Evolutionary conservation across 495 filamentous ascomycete genomes (phyloP).

Genomic region (Peziza echinospora): DNA sequence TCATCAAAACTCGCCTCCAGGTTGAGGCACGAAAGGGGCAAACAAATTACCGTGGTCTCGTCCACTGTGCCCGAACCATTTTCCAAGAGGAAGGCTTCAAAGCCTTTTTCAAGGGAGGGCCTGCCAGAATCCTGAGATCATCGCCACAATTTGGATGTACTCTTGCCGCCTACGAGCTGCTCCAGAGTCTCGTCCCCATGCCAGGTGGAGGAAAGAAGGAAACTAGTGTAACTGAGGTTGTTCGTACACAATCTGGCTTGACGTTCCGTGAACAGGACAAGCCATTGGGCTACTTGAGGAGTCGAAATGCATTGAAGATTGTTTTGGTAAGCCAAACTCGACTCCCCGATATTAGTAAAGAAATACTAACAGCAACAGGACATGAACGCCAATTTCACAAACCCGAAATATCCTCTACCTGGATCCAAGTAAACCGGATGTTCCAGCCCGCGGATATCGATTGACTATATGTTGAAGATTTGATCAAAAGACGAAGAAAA

Average conservation of each 20-base stretch:
- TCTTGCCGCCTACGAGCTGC: slow-evolving; percentile 76
- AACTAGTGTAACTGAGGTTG: slow-evolving; percentile 21
- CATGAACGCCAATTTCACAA: background rate
- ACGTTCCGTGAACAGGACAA: slow-evolving; percentile 28
- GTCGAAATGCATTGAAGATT: slow-evolving; percentile 86
- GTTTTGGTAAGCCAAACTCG: slow-evolving; percentile 36
- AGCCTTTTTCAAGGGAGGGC: slow-evolving; percentile 96
- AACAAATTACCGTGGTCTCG: slow-evolving; percentile 58
- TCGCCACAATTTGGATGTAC: slow-evolving; percentile 98
- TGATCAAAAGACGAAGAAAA: too few relatives aligned
- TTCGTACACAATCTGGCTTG: slow-evolving; percentile 18
- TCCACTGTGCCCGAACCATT: slow-evolving; percentile 66
- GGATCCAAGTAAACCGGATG: background rate
- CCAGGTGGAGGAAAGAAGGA: slow-evolving; percentile 36
- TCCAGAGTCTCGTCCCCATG: slow-evolving; percentile 66
- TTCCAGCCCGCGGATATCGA: too few relatives aligned
- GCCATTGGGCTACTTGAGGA: slow-evolving; percentile 61
- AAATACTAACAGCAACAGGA: background rate
- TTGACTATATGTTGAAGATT: too few relatives aligned
- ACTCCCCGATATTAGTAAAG: background rate
- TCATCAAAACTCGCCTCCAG: slow-evolving; percentile 95
- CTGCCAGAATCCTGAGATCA: slow-evolving; percentile 78
- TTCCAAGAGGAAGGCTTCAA: slow-evolving; percentile 76
- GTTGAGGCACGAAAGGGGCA: slow-evolving; percentile 95
- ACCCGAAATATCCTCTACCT: background rate